Evolutionary conservation across 2,329 filamentous ascomycete genomes (phyloP).

Genomic region (Cytospora chrysosperma): DNA sequence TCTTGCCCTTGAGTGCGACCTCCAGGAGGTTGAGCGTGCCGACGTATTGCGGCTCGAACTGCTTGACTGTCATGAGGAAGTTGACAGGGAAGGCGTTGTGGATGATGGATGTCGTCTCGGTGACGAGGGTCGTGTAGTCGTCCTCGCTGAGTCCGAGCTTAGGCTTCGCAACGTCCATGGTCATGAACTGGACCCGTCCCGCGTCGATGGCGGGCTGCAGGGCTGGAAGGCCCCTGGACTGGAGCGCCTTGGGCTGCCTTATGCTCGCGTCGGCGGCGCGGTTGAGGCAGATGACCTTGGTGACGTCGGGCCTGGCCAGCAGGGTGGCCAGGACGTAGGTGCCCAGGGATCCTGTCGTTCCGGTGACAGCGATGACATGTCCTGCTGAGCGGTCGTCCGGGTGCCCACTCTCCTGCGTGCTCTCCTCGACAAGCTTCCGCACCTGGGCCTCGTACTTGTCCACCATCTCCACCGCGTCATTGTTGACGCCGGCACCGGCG

Average conservation of each 20-base stretch:
- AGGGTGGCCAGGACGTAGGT: slow-evolving; percentile 20
- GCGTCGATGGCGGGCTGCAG: slow-evolving; percentile 11
- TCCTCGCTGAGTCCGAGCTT: slow-evolving; percentile 39
- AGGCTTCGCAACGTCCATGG: slow-evolving; percentile 35
- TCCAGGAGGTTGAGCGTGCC: slow-evolving; percentile 42
- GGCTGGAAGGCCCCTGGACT: slow-evolving; percentile 8
- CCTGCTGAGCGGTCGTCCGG: slow-evolving; percentile 1
- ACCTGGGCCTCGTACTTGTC: slow-evolving; percentile 30
- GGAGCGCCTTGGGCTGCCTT: slow-evolving; percentile 8
- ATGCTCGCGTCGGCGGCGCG: slow-evolving; percentile 11
- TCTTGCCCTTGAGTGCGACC: slow-evolving; percentile 31
- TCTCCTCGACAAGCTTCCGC: slow-evolving; percentile 34
- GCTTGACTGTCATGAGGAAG: slow-evolving; percentile 47
- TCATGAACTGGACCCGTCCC: slow-evolving; percentile 13
- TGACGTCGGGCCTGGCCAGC: slow-evolving; percentile 13
- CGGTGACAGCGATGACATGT: slow-evolving; percentile 17
- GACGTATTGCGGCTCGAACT: slow-evolving; percentile 45
- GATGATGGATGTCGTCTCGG: slow-evolving; percentile 40
- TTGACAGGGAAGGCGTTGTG: slow-evolving; percentile 52
- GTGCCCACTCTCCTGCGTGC: neutral
- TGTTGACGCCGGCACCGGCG: neutral
- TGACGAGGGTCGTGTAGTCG: slow-evolving; percentile 31
- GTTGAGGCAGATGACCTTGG: slow-evolving; percentile 22
- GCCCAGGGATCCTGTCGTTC: slow-evolving; percentile 18
- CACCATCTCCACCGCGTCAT: slow-evolving; percentile 6